Conservation (phyloP, 208 protist genomes). For the Trypanosoma platydactyli region DNA sequence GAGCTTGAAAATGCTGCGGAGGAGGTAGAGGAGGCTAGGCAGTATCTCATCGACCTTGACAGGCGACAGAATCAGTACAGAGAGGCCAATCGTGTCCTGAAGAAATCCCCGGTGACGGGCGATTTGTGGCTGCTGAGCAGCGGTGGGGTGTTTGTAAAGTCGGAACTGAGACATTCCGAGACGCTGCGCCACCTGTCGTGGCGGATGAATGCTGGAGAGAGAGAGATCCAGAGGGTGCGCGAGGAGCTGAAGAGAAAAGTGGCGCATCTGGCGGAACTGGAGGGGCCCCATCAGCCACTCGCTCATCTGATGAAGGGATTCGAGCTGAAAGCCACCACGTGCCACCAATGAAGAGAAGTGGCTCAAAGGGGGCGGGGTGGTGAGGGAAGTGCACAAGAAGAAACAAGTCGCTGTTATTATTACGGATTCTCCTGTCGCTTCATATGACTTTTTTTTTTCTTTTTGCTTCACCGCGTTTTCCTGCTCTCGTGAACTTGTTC, state of each 20-base stretch:
- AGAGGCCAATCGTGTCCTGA: slow-evolving; percentile 61
- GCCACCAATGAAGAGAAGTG: neutral
- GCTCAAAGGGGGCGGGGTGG: neutral
- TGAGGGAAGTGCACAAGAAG: neutral
- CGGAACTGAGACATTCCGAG: slow-evolving; percentile 49
- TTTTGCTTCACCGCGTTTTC: too few species aligned
- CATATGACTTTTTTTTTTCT: too few species aligned
- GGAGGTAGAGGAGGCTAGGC: slow-evolving; percentile 62
- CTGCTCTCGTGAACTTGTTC: too few species aligned
- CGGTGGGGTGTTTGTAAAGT: slow-evolving; percentile 77
- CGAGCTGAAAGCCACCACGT: slow-evolving; percentile 38
- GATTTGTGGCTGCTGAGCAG: slow-evolving; percentile 77
- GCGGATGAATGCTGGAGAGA: slow-evolving; percentile 52
- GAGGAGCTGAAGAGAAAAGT: slow-evolving; percentile 79
- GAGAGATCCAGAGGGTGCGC: slow-evolving; percentile 59
- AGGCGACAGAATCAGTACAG: slow-evolving; percentile 79
- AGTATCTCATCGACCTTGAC: slow-evolving; percentile 73
- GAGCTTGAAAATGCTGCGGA: slow-evolving; percentile 66
- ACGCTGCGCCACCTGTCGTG: slow-evolving; percentile 66
- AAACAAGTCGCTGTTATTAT: neutral
- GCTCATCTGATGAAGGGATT: slow-evolving; percentile 72
- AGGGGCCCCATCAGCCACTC: slow-evolving; percentile 75
- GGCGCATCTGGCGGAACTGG: slow-evolving; percentile 69
- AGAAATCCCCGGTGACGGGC: slow-evolving; percentile 32
- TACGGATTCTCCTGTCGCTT: too few species aligned